These are phyloP conservation scores for Pedinophyceae sp. DNA, from an alignment of 139 green algal genomes.

Conservation along the genomic window DNA sequence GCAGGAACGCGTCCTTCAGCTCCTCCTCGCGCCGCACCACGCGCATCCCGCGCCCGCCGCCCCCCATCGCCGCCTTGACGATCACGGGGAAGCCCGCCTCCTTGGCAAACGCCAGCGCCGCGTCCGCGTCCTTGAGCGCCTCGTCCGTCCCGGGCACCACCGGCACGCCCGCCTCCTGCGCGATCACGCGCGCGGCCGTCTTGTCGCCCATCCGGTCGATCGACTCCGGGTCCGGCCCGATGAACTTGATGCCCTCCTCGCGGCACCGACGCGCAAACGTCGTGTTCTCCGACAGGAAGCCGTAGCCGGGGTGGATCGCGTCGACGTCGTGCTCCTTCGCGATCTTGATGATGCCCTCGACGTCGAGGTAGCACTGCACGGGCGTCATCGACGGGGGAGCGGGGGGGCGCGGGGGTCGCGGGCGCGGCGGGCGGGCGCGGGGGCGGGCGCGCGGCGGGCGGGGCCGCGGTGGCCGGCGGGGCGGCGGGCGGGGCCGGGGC, in stretches of 20 bases:
- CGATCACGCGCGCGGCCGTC: conserved; percentile 45
- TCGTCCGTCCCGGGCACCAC: conserved; percentile 75
- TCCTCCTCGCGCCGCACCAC: conserved; percentile 59
- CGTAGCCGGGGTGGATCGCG: conserved; percentile 86
- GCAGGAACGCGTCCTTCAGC: conserved; percentile 55
- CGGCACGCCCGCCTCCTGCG: conserved; percentile 58
- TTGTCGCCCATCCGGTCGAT: conserved; percentile 86
- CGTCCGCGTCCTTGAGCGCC: conserved; percentile 27
- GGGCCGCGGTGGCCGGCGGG: no score
- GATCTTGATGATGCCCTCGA: conserved; percentile 43
- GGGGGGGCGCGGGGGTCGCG: no score
- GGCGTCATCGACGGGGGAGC: conserved; percentile 40
- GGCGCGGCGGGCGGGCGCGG: no score
- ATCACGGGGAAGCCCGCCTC: conserved; percentile 77
- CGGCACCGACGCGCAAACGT: conserved; percentile 67
- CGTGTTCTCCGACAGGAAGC: conserved; percentile 75
- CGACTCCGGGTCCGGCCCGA: conserved; percentile 66
- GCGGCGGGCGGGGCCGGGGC: no score
- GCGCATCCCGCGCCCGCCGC: conserved; percentile 84
- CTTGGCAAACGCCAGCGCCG: conserved; percentile 52
- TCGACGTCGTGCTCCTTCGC: conserved; percentile 73
- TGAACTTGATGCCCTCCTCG: conserved; percentile 72
- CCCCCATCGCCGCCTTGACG: conserved; percentile 85
- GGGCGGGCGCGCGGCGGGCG: no score
- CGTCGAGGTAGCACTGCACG: conserved; percentile 71